These are phyloP conservation scores for Colletotrichum gloeosporioides DNA, from an alignment of 2,329 filamentous ascomycete genomes.

Conservation along the genomic window DNA sequence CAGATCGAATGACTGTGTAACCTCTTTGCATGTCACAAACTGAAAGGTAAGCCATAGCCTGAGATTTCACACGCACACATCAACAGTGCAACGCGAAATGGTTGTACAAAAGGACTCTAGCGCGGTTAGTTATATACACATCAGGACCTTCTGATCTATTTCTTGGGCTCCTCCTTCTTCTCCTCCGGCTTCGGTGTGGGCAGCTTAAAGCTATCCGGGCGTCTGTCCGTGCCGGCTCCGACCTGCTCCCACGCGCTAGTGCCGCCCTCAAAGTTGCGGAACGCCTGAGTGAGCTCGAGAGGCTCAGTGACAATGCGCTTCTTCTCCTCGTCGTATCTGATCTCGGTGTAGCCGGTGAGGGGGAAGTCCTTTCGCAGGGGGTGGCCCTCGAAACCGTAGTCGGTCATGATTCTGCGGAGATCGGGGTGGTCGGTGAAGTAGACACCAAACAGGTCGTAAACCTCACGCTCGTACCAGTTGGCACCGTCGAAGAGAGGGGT, in stretches of 20 bases:
- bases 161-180: slow-evolving; percentile 90
- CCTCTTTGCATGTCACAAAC: background rate
- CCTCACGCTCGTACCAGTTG: slow-evolving; percentile 98
- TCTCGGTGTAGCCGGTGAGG: slow-evolving; percentile 96
- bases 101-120: slow-evolving; percentile 24
- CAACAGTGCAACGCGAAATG: background rate
- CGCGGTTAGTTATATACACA: slow-evolving; percentile 25
- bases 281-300: slow-evolving; percentile 95
- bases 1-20: background rate
- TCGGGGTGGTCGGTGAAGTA: slow-evolving; percentile 97
- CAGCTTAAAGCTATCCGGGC: slow-evolving; percentile 88
- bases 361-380: slow-evolving; percentile 98
- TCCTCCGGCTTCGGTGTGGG: slow-evolving; percentile 95
- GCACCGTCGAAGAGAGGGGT: slow-evolving; percentile 89
- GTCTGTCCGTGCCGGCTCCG: slow-evolving; percentile 75
- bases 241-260: slow-evolving; percentile 73
- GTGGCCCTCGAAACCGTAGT: slow-evolving; percentile 98
- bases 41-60: background rate
- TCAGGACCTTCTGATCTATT: slow-evolving; percentile 58
- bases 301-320: slow-evolving; percentile 99
- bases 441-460: slow-evolving; percentile 96
- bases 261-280: slow-evolving; percentile 96
- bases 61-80: background rate
- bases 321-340: slow-evolving; percentile 99
- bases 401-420: slow-evolving; percentile 96